phyloP scores from a whole-genome alignment of 2,329 filamentous ascomycete species.

The Microdochium bolleyi region DNA sequence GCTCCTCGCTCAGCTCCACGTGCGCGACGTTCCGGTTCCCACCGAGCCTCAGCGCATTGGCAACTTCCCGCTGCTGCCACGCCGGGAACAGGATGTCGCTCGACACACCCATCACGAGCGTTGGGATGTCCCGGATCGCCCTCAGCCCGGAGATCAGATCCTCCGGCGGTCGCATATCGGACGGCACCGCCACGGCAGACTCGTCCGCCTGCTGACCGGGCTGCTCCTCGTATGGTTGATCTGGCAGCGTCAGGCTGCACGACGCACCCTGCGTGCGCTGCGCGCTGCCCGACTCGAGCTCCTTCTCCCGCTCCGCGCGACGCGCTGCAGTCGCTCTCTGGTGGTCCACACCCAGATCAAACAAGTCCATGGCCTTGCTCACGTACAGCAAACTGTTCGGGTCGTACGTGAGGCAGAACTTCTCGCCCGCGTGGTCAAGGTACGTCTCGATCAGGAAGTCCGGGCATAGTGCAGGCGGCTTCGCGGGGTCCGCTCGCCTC shows the following conservation, averaged over 20 bases:
- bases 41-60: slow-evolving; percentile 66
- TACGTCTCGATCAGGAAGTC: slow-evolving; percentile 98
- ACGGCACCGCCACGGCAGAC: slow-evolving; percentile 18
- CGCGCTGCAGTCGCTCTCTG: slow-evolving; percentile 56
- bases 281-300: slow-evolving; percentile 40
- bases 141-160: slow-evolving; percentile 74
- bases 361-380: slow-evolving; percentile 97
- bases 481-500: slow-evolving; percentile 74
- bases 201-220: slow-evolving; percentile 32
- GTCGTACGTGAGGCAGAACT: slow-evolving; percentile 95
- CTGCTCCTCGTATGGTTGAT: slow-evolving; percentile 80
- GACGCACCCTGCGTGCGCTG: slow-evolving; percentile 30
- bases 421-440: slow-evolving; percentile 94
- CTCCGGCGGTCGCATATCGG: slow-evolving; percentile 51
- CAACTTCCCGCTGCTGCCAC: slow-evolving; percentile 95
- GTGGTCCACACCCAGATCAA: slow-evolving; percentile 73
- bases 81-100: slow-evolving; percentile 96
- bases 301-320: slow-evolving; percentile 50
- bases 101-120: slow-evolving; percentile 85
- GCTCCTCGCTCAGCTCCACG: slow-evolving; percentile 86
- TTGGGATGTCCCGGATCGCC: slow-evolving; percentile 65
- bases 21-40: slow-evolving; percentile 81
- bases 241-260: slow-evolving; percentile 78
- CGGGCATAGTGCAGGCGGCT: slow-evolving; percentile 87
- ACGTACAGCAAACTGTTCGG: slow-evolving; percentile 93